These are phyloP conservation scores for Coniferiporia weirii DNA, from an alignment of 1,284 basidiomycete genomes.

Conservation along the genomic window DNA sequence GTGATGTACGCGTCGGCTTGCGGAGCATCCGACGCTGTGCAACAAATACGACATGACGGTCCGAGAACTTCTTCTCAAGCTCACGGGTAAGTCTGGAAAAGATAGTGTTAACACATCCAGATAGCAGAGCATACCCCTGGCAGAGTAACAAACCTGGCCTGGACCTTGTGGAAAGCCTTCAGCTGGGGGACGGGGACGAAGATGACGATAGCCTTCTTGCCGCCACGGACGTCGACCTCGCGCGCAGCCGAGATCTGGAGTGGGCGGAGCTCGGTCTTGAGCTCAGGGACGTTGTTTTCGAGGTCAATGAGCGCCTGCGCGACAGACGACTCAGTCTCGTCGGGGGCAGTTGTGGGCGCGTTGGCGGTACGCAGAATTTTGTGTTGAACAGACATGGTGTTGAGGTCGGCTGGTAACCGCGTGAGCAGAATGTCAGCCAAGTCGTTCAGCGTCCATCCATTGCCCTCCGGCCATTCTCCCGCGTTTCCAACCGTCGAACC, in stretches of 20 bases:
- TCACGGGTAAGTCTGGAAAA: conserved; percentile 88
- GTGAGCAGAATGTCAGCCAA: not conserved
- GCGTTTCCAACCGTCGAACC: not conserved
- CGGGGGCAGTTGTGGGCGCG: conserved; percentile 83
- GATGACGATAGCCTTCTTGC: conserved; percentile 98
- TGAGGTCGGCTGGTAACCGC: not conserved
- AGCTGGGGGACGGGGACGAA: conserved; percentile 97
- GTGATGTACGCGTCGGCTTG: conserved; percentile 93
- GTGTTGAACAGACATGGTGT: conserved; percentile 61
- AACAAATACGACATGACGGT: conserved; percentile 98
- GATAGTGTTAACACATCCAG: not conserved
- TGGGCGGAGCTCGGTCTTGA: conserved; percentile 93
- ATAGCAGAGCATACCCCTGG: not conserved
- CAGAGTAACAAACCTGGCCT: conserved; percentile 74
- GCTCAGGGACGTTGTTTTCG: conserved; percentile 96
- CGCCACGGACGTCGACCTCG: conserved; percentile 98
- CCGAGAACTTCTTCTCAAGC: conserved; percentile 99
- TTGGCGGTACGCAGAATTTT: conserved; percentile 98
- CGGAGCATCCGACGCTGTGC: conserved; percentile 98
- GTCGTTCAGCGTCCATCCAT: not conserved
- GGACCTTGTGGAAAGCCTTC: conserved; percentile 99
- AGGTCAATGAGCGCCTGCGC: conserved; percentile 97
- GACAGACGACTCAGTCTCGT: conserved; percentile 90
- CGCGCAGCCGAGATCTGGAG: conserved; percentile 98
- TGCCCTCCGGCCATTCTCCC: not conserved